These are phyloP conservation scores for Fusarium illudens DNA, from an alignment of 2,329 filamentous ascomycete genomes.

Conservation along the genomic window DNA sequence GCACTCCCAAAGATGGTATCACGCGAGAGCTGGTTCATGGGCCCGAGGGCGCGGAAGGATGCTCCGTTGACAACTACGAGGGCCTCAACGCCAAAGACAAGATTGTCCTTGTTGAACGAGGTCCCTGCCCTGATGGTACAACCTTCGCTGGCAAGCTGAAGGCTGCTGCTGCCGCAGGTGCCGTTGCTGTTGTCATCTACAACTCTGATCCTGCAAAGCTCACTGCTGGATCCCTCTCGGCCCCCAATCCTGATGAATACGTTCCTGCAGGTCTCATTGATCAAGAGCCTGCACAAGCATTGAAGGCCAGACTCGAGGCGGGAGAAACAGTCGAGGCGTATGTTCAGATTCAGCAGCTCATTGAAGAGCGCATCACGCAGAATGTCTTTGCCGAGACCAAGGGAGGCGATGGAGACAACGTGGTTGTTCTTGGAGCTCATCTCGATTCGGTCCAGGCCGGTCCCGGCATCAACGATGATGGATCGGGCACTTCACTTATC, in stretches of 20 bases:
- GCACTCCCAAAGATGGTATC: slow-evolving; percentile 43
- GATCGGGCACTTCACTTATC: slow-evolving; percentile 52
- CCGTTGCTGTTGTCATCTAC: slow-evolving; percentile 44
- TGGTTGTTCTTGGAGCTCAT: slow-evolving; percentile 54
- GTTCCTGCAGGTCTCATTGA: slow-evolving; percentile 44
- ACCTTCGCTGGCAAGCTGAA: slow-evolving; percentile 46
- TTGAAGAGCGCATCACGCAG: slow-evolving; percentile 52
- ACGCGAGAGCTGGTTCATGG: slow-evolving; percentile 40
- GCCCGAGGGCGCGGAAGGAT: slow-evolving; percentile 40
- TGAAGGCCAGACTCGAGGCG: slow-evolving; percentile 44
- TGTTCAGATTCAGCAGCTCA: slow-evolving; percentile 47
- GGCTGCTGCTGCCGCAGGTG: slow-evolving; percentile 43
- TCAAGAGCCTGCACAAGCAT: slow-evolving; percentile 39
- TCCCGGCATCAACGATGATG: slow-evolving; percentile 58
- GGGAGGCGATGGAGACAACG: slow-evolving; percentile 52
- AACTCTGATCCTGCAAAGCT: slow-evolving; percentile 44
- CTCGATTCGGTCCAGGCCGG: slow-evolving; percentile 55
- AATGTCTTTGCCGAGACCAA: slow-evolving; percentile 58
- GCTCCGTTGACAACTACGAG: slow-evolving; percentile 39
- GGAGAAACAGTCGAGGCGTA: slow-evolving; percentile 47
- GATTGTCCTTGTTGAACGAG: slow-evolving; percentile 46
- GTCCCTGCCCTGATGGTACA: slow-evolving; percentile 42
- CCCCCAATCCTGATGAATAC: slow-evolving; percentile 41
- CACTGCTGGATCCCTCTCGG: slow-evolving; percentile 42
- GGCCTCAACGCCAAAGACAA: slow-evolving; percentile 42